Percentiles rank a stretch among this genome's conserved stretches.
These are phyloP conservation scores for Escovopsis weberi DNA, from an alignment of 2,329 filamentous ascomycete genomes.

Conservation along the genomic window DNA sequence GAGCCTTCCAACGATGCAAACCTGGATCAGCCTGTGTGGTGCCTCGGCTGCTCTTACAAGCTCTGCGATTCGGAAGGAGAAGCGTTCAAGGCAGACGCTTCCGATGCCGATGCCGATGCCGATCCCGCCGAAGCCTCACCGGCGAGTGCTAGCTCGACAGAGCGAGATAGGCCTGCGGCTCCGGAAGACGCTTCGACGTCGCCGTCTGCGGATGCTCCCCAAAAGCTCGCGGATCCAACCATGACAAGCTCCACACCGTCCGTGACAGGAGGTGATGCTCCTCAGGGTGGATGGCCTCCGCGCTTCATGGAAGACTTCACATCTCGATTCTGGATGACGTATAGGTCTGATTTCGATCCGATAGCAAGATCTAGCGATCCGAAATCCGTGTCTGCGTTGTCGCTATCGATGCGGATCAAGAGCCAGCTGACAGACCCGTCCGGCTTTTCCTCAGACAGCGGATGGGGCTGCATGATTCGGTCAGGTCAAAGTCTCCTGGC, in stretches of 20 bases:
- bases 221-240: constrained; percentile 32
- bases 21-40: constrained; percentile 65
- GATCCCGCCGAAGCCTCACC: constrained; percentile 7
- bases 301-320: constrained; percentile 87
- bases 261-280: constrained; percentile 31
- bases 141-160: neutral
- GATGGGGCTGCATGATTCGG: constrained; percentile 98
- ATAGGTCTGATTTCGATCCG: constrained; percentile 69
- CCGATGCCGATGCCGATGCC: constrained; percentile 6
- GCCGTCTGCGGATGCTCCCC: constrained; percentile 18
- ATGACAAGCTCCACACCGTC: constrained; percentile 39
- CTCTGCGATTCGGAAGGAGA: constrained; percentile 17
- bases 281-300: constrained; percentile 58
- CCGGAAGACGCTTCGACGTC: constrained; percentile 8
- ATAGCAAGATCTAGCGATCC: constrained; percentile 71
- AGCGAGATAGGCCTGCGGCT: constrained; percentile 1
- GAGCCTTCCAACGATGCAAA: constrained; percentile 66
- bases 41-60: constrained; percentile 45
- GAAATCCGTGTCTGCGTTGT: constrained; percentile 56
- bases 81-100: constrained; percentile 9
- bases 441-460: constrained; percentile 84
- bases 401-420: constrained; percentile 70
- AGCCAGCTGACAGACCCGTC: constrained; percentile 62
- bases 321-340: constrained; percentile 90
- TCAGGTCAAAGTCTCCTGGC: constrained; percentile 88